Percentiles rank a stretch among this genome's conserved stretches.
phyloP scores from a whole-genome alignment of 140 eudicot genomes.

The Ambrosia hybrid region DNA sequence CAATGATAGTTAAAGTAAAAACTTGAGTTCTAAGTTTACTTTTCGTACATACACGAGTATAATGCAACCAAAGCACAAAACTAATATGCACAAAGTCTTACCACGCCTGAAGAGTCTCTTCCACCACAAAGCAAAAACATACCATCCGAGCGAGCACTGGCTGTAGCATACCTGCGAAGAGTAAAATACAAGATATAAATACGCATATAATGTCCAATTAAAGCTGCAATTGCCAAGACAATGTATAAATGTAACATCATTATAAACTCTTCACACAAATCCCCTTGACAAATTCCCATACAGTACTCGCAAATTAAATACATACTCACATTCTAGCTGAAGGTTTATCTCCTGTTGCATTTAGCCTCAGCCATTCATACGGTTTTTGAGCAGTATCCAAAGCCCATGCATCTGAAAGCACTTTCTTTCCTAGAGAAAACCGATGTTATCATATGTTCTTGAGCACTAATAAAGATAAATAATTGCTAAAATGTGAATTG shows the following conservation, averaged over 20 bases:
- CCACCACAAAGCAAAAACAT: constrained; percentile 97
- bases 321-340: constrained; percentile 92
- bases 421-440: constrained; percentile 71
- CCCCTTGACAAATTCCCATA: constrained; percentile 17
- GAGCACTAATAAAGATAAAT: not conserved
- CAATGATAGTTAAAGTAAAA: not conserved
- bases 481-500: constrained; percentile 10
- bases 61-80: not conserved
- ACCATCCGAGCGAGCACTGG: constrained; percentile 92
- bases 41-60: not conserved
- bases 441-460: constrained; percentile 15
- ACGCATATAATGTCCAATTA: not conserved
- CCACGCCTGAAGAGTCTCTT: constrained; percentile 87
- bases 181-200: constrained; percentile 6
- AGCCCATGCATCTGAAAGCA: constrained; percentile 85
- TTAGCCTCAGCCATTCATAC: constrained; percentile 79
- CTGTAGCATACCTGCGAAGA: constrained; percentile 77
- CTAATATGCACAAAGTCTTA: constrained; percentile 34
- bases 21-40: constrained; percentile 1
- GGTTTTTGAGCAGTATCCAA: constrained; percentile 95
- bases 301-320: constrained; percentile 3
- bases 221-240: constrained; percentile 12
- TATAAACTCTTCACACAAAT: not conserved
- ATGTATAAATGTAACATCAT: not conserved
- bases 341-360: constrained; percentile 84